These are phyloP conservation scores for Rhododendron williamsianum DNA, from an alignment of 148 eudicot genomes.

Conservation along the genomic window DNA sequence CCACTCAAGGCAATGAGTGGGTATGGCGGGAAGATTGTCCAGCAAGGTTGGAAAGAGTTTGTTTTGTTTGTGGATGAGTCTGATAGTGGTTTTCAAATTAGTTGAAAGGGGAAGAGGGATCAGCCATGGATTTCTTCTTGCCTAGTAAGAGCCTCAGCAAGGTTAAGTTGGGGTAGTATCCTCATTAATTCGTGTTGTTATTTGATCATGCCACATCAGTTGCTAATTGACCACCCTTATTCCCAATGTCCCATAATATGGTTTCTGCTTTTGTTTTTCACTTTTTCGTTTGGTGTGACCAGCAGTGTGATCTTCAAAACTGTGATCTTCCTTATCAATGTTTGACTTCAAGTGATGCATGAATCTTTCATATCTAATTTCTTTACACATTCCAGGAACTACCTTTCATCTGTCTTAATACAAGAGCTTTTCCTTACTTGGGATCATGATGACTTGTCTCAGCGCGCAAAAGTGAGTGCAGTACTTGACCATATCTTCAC, in stretches of 20 bases:
- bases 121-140: background rate
- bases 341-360: background rate
- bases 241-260: background rate
- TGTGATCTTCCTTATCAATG: background rate
- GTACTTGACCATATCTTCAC: background rate
- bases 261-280: background rate
- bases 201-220: background rate
- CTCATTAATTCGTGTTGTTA: background rate
- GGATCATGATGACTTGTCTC: slow-evolving; percentile 92
- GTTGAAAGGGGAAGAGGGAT: background rate
- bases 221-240: background rate
- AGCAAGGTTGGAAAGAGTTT: background rate
- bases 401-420: slow-evolving; percentile 90
- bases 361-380: background rate
- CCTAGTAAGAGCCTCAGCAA: background rate
- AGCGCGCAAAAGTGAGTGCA: slow-evolving; percentile 77
- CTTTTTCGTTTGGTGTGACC: background rate
- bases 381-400: slow-evolving; percentile 55
- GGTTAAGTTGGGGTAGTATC: background rate
- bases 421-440: slow-evolving; percentile 96
- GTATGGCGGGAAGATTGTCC: background rate
- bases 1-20: background rate
- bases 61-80: background rate
- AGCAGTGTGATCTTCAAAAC: background rate
- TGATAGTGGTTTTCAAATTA: background rate